These are phyloP conservation scores for Scedosporium boydii DNA, from an alignment of 2,329 filamentous ascomycete species.

Conservation along the genomic window DNA sequence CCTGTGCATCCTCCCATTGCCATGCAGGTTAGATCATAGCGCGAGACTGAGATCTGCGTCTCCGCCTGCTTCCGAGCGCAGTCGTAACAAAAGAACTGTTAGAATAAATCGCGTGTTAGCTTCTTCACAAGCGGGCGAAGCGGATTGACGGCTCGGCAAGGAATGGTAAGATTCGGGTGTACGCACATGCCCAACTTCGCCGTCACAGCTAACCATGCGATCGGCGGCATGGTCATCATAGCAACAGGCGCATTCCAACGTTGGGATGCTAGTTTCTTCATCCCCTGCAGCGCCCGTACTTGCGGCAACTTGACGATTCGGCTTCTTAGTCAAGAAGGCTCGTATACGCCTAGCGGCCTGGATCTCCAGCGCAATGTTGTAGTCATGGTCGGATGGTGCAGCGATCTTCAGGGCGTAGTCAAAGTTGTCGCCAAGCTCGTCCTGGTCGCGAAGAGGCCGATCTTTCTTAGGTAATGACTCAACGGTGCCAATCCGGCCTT, in stretches of 20 bases:
- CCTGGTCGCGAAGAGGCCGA: background rate
- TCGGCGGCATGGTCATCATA: constrained; percentile 57
- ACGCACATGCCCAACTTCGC: constrained; percentile 39
- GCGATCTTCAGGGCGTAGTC: background rate
- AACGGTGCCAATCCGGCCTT: background rate
- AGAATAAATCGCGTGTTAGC: constrained; percentile 7
- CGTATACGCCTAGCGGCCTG: constrained; percentile 3
- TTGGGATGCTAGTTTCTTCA: constrained; percentile 38
- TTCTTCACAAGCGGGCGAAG: too few species aligned
- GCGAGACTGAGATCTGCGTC: constrained; percentile 57
- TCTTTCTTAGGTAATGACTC: background rate
- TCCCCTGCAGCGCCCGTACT: constrained; percentile 29
- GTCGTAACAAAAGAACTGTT: constrained; percentile 54
- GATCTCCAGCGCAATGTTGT: constrained; percentile 14
- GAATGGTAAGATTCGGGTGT: background rate
- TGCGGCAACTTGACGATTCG: constrained; percentile 17
- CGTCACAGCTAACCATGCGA: constrained; percentile 59
- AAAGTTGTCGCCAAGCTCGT: background rate
- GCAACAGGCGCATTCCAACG: constrained; percentile 66
- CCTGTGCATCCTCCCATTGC: constrained; percentile 56
- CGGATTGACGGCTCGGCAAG: background rate
- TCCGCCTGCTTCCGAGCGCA: constrained; percentile 61
- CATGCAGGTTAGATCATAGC: constrained; percentile 62
- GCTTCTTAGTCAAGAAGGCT: background rate
- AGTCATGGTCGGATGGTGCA: constrained; percentile 12